phyloP scores from a whole-genome alignment of 2,329 filamentous ascomycete species.

The Amesomyces nigricolor region DNA sequence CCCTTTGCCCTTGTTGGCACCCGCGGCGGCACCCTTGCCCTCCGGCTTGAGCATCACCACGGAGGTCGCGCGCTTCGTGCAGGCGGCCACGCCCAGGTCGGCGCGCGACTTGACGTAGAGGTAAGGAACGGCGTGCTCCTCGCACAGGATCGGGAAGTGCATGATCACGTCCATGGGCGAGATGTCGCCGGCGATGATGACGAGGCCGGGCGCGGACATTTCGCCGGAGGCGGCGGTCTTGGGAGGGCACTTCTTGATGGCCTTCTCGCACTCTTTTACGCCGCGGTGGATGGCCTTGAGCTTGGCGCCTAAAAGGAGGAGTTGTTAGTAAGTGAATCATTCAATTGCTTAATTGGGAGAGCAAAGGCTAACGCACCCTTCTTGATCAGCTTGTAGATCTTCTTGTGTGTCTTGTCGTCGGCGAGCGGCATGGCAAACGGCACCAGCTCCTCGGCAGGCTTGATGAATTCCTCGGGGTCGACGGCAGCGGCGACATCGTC shows the following conservation, averaged over 20 bases:
- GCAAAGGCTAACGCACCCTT: slow-evolving; percentile 42
- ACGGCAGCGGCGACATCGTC: slow-evolving; percentile 36
- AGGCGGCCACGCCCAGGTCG: slow-evolving; percentile 87
- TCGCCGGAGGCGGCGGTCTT: slow-evolving; percentile 56
- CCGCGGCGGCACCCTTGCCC: slow-evolving; percentile 46
- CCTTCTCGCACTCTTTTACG: slow-evolving; percentile 98
- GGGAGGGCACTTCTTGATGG: slow-evolving; percentile 82
- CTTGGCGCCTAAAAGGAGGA: slow-evolving; percentile 66
- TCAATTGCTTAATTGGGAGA: slow-evolving; percentile 6
- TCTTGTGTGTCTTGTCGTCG: slow-evolving; percentile 69
- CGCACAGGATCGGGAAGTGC: slow-evolving; percentile 94
- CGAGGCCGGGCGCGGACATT: slow-evolving; percentile 55
- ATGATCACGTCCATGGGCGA: slow-evolving; percentile 98
- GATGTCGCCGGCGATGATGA: slow-evolving; percentile 94
- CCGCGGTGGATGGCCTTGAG: slow-evolving; percentile 93
- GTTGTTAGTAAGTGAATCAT: background rate
- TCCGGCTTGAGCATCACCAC: slow-evolving; percentile 72
- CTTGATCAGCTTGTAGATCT: slow-evolving; percentile 60
- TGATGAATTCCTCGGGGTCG: slow-evolving; percentile 41
- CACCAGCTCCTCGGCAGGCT: slow-evolving; percentile 56
- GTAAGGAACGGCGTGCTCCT: slow-evolving; percentile 96
- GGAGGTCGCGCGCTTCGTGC: slow-evolving; percentile 92
- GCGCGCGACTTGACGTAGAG: slow-evolving; percentile 89
- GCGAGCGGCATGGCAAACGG: slow-evolving; percentile 79
- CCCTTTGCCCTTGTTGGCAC: slow-evolving; percentile 38